Evolutionary conservation across 2,329 filamentous ascomycete species (phyloP).

Genomic region (Colletotrichum incanum): DNA sequence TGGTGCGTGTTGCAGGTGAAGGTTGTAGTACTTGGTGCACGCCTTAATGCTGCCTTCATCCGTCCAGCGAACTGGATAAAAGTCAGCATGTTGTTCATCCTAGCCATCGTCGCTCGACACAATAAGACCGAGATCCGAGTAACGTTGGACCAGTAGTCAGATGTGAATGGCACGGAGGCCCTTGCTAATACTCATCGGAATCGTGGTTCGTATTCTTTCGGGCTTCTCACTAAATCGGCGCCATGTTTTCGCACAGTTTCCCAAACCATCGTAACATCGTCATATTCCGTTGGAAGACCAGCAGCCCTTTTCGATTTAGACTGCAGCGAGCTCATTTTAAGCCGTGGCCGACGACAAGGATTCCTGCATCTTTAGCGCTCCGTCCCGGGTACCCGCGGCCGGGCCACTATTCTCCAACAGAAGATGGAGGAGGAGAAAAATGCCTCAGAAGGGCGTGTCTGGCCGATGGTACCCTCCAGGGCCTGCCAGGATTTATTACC

Average conservation of each 20-base stretch:
- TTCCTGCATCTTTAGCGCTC: slow-evolving; percentile 19
- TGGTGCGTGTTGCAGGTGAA: background rate
- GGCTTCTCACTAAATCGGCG: background rate
- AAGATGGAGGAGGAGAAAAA: slow-evolving; percentile 1
- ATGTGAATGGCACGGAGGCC: background rate
- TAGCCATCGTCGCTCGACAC: background rate
- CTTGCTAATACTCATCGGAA: background rate
- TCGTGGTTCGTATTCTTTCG: slow-evolving; percentile 1
- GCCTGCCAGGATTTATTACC: background rate
- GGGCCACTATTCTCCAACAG: background rate
- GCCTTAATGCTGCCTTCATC: background rate
- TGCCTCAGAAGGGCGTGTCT: slow-evolving; percentile 28
- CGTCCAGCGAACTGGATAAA: background rate
- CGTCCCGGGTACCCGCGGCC: slow-evolving; percentile 25
- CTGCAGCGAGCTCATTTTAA: slow-evolving; percentile 31
- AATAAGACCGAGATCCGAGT: background rate
- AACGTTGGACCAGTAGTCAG: too few relatives aligned
- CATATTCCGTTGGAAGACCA: slow-evolving; percentile 11
- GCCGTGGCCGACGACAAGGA: slow-evolving; percentile 9
- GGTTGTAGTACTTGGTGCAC: background rate
- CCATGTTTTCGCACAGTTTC: background rate
- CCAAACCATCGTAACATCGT: background rate
- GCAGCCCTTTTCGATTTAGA: slow-evolving; percentile 11
- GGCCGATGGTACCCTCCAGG: slow-evolving; percentile 15
- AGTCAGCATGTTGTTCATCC: too few relatives aligned